Conservation (phyloP, 148 eudicot species). For the Spergularia bocconei region DNA sequence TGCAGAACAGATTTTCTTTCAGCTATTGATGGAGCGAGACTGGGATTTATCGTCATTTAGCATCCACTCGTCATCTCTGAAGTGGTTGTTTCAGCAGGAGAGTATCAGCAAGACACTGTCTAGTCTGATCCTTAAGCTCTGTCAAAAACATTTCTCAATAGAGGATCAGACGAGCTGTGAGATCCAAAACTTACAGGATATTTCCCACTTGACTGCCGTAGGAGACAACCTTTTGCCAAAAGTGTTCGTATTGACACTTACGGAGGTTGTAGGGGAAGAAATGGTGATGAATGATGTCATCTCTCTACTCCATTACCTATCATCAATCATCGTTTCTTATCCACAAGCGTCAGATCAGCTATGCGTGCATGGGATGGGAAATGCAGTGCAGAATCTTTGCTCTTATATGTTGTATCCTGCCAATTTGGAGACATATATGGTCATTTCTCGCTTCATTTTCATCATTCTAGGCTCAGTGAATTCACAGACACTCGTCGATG, state of each 20-base stretch:
- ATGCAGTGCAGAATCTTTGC: slow-evolving; percentile 49
- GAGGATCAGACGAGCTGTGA: slow-evolving; percentile 28
- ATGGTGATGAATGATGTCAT: slow-evolving; percentile 45
- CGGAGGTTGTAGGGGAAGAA: slow-evolving; percentile 45
- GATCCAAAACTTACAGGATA: slow-evolving; percentile 33
- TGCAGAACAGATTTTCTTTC: slow-evolving; percentile 76
- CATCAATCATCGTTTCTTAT: slow-evolving; percentile 40
- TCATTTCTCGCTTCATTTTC: slow-evolving; percentile 51
- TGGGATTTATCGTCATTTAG: slow-evolving; percentile 58
- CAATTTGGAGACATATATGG: slow-evolving; percentile 33
- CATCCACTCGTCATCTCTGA: slow-evolving; percentile 61
- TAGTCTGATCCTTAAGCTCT: slow-evolving; percentile 61
- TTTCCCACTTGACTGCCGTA: slow-evolving; percentile 54
- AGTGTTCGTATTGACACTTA: slow-evolving; percentile 49
- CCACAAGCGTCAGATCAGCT: slow-evolving; percentile 85
- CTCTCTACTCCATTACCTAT: slow-evolving; percentile 43
- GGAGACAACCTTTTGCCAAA: slow-evolving; percentile 65
- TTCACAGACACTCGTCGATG: slow-evolving; percentile 49
- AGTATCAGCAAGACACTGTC: slow-evolving; percentile 58
- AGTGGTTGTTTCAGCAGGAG: slow-evolving; percentile 95
- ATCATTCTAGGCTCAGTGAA: slow-evolving; percentile 49
- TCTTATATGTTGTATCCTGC: slow-evolving; percentile 34
- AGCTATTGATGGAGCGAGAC: slow-evolving; percentile 53
- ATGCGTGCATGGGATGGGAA: slow-evolving; percentile 67
- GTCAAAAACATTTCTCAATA: slow-evolving; percentile 40